Conservation (phyloP, 1,139 yeast genomes). For the Suhomyces taliae region DNA sequence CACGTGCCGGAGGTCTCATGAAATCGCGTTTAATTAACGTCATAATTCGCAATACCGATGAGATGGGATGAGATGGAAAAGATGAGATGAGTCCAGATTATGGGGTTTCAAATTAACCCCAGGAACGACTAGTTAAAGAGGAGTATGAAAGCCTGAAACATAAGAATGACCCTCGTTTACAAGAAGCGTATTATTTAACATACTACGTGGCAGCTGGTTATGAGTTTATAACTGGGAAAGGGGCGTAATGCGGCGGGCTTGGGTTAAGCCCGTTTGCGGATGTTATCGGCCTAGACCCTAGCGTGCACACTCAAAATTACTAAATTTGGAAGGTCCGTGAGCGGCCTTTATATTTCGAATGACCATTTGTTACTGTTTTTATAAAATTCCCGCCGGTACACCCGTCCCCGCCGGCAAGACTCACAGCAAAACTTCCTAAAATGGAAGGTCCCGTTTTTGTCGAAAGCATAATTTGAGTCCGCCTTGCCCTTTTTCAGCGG, state of each 20-base stretch:
- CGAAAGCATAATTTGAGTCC: neutral
- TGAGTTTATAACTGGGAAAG: neutral
- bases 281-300: neutral
- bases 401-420: neutral
- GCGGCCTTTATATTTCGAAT: neutral
- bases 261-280: neutral
- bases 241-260: neutral
- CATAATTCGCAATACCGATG: no score
- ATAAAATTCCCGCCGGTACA: neutral
- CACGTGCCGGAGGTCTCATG: neutral
- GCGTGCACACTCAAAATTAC: neutral
- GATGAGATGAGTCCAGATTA: no score
- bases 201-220: no score
- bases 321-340: neutral
- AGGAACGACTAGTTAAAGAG: no score
- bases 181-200: no score
- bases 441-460: conserved; percentile 2
- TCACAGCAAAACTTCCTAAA: neutral
- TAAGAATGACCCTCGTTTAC: no score
- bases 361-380: neutral
- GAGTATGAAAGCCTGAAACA: no score
- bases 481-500: neutral
- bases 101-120: no score
- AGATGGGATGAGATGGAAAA: no score
- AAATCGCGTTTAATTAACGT: neutral